Evolutionary conservation across 805 yeast species (phyloP), one percentile per base, ranked within the genome.

Genomic region (Pichia phayaonensis): DNA sequence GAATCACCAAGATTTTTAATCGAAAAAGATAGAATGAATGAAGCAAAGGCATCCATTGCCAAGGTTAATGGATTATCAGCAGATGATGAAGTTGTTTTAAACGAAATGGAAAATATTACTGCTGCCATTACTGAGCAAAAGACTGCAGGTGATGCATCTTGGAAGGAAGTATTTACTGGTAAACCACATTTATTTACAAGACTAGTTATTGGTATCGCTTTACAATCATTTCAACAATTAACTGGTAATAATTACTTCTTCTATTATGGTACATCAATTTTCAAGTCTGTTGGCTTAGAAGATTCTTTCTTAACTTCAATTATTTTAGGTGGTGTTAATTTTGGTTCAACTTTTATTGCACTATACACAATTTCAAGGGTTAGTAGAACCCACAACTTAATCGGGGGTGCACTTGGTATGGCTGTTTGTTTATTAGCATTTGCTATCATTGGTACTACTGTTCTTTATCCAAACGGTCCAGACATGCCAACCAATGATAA

Each of bases 1-100:
- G 87, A 82, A 68, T 79, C 86, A 36, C 83, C 87, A 52, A 70
- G 84, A 59, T 82, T 64, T 68, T 73, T 82, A 66, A 71, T 79
- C 52, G 77, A 74, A 62, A 69, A 69, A 52, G 68, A 65, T 39
- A 72, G 69, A 51, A 55, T 70, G 31, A 79, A 74, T 24, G 77
- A 75, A 49, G 86, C 85, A 42, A 74, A 65, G 59, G 54, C 55
- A 4, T 74, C 83, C 16, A 66, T 82, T 56, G 82, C 83, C 20
- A 75, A 63, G 57, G 75, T 83, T 41, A 82, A 82, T 72, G 79
- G 76, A 62, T 71, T 76, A 31, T 54, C 72, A 7, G 59, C 66
- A 12, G 83, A 81, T 47, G 77, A 77, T 58, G 76, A 79, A 46
- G 71, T 74, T 47, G 77, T 81, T 44, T 67, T 71, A 57, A 69